Evolutionary conservation across 2,329 filamentous ascomycete species (phyloP).

Genomic region (Oidium heveae): DNA sequence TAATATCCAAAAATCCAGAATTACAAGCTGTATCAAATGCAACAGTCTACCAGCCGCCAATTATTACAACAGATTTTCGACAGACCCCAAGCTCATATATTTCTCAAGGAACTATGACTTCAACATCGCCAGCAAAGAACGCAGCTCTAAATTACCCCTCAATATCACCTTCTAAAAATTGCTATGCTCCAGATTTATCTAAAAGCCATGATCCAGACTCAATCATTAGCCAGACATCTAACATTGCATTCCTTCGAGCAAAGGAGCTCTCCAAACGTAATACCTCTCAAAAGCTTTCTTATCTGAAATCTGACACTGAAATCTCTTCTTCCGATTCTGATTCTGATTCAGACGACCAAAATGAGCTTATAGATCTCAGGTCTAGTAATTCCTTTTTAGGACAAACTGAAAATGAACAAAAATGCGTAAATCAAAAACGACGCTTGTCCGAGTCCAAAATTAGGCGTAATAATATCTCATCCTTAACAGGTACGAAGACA

Average conservation of each 20-base stretch:
- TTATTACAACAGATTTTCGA: constrained; percentile 14
- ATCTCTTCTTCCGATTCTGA: constrained; percentile 15
- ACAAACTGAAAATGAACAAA: constrained; percentile 37
- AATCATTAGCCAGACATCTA: constrained; percentile 21
- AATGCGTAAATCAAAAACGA: constrained; percentile 25
- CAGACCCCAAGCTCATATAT: constrained; percentile 16
- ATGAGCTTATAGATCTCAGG: constrained; percentile 35
- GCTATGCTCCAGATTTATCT: constrained; percentile 26
- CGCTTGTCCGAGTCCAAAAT: constrained; percentile 24
- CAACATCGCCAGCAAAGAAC: constrained; percentile 20
- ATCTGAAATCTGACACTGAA: constrained; percentile 6
- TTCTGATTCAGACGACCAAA: constrained; percentile 1
- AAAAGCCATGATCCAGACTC: constrained; percentile 9
- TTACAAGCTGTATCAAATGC: constrained; percentile 22
- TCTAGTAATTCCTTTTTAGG: constrained; percentile 69
- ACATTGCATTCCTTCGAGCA: constrained; percentile 60
- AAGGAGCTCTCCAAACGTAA: constrained; percentile 25
- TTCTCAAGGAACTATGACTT: constrained; percentile 63
- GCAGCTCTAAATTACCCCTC: constrained; percentile 6
- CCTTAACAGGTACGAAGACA: constrained; percentile 48
- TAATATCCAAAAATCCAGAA: constrained; percentile 36
- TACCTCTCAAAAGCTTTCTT: constrained; percentile 7
- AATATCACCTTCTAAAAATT: constrained; percentile 13
- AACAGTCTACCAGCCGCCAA: constrained; percentile 14
- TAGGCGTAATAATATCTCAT: constrained; percentile 50